Evolutionary conservation across 345 rosid species (phyloP), one percentile per base, ranked within the genome.

Genomic region (Citrus sp.): DNA sequence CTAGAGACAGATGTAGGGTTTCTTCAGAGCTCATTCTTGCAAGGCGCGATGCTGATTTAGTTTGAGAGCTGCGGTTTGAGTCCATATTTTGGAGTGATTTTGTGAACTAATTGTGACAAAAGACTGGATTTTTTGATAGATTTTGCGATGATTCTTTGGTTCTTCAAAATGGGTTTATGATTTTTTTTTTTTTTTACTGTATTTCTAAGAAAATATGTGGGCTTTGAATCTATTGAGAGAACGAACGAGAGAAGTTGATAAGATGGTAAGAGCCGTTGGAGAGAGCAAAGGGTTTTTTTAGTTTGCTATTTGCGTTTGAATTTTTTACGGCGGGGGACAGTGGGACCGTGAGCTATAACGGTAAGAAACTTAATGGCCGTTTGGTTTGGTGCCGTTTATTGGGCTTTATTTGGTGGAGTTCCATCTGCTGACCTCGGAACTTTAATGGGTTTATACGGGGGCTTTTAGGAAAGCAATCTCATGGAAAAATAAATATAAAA

Each of bases 41-140:
- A 38, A 95, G 86, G 66, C 97, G 94, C 22, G 97, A 93, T 60
- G 92, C 88, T 55, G 93, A 87, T 80, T 90, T 92, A 61, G 87
- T 70, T 27, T 82, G 88, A 65, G 89, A 71, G 46, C 54, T 65
- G 9, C 87, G 84, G 67, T 80, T 88, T 6, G 92, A 78, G 56
- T 87, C 91, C 97, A 92, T 90, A 60, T 18, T 35, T 32, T 40
- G 79, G 61, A 55, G 12, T 18, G 58, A 13, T 24, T 25, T 7
- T 7, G n/a, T 37, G 42, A 72, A 75, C 14, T 62, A 70, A 6
- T 7, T 19, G 32, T 32, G 74, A n/a, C 46, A 64, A 61, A 65
- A 35, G 7, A 27, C 10, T 37, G 42, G 46, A 40, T n/a, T 27
- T 46, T 69, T 10, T 30, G 34, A 34, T 37, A 7, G 37, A 70